Evolutionary conservation across 2,329 filamentous ascomycete species (phyloP), one percentile per base, ranked within the genome.

Genomic region (Coniella vitis): DNA sequence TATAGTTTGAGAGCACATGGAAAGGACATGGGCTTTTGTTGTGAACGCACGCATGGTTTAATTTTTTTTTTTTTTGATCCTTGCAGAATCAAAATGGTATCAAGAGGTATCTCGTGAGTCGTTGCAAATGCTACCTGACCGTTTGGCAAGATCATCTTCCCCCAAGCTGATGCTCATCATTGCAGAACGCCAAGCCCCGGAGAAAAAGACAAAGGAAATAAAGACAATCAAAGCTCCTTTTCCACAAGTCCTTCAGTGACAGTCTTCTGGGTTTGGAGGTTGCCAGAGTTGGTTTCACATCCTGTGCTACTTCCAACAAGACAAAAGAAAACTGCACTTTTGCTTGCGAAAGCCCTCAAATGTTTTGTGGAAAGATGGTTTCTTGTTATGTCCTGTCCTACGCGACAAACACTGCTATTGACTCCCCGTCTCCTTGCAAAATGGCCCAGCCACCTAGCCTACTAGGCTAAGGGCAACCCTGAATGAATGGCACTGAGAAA

Each of bases 41-140:
- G 14, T 20, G 41, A 13, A 21, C 13, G 45, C 34, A 38, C 36
- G 25, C 13, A 20, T n/a, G n/a, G n/a, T n/a, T n/a, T n/a, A n/a
- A 25, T 29, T 25, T 31, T 38, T 37, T 47, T 48, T 29, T 29
- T 10, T 29, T 29, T 29, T 29, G 25, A 29, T 29, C 25, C 25
- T 5, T 29, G 10, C 5, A 29, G 25, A 29, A 29, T 29, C 25
- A 29, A 32, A 53, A 51, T 36, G 44, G 45, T 51, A 53, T 53
- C 51, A 49, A 47, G 51, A 53, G 51, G 51, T 53, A 53, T 53
- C 48, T 51, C 48, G 42, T 48, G 39, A 51, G 51, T 51, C 51
- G 44, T 53, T 45, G 51, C 44, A 51, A 51, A 48, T 48, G 48
- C 51, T 53, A 51, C 45, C 51, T 35, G 51, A 53, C 51, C 51